A percentile compares a stretch with the other conserved stretches of the same genome.
phyloP scores from a whole-genome alignment of 2,329 filamentous ascomycete genomes.

The Hypoxylon sp. region DNA sequence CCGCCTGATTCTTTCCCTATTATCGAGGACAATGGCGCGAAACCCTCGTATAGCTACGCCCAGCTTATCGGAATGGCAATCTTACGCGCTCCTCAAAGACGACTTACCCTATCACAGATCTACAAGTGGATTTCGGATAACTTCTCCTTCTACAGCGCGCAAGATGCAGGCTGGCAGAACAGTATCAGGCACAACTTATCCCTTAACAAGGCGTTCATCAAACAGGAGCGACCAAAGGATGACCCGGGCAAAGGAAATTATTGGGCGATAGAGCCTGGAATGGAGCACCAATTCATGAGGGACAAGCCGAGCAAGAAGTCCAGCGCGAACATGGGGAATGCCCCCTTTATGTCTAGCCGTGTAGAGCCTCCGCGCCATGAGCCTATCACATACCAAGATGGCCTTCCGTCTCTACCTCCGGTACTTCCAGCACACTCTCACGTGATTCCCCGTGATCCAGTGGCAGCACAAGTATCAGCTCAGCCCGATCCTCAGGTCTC shows the following conservation, averaged over 20 bases:
- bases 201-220: slow-evolving; percentile 95
- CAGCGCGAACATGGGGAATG: slow-evolving; percentile 69
- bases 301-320: slow-evolving; percentile 80
- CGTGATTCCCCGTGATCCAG: slow-evolving; percentile 55
- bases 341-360: slow-evolving; percentile 71
- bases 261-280: slow-evolving; percentile 92
- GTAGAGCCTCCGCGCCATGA: slow-evolving; percentile 66
- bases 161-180: slow-evolving; percentile 96
- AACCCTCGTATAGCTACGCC: slow-evolving; percentile 94
- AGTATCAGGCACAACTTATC: slow-evolving; percentile 98
- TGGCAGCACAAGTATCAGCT: slow-evolving; percentile 58
- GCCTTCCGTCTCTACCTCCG: slow-evolving; percentile 66
- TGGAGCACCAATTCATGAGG: slow-evolving; percentile 90
- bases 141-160: slow-evolving; percentile 86
- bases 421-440: slow-evolving; percentile 51
- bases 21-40: slow-evolving; percentile 87
- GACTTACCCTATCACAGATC: slow-evolving; percentile 92
- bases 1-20: slow-evolving; percentile 83
- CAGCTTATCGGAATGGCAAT: slow-evolving; percentile 98
- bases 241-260: slow-evolving; percentile 98
- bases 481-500: slow-evolving; percentile 70
- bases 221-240: slow-evolving; percentile 95
- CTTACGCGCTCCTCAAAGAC: slow-evolving; percentile 83
- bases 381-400: slow-evolving; percentile 54
- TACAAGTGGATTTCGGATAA: slow-evolving; percentile 99